Evolutionary conservation across 2,329 filamentous ascomycete genomes (phyloP).

Genomic region (Trichoderma sp.): DNA sequence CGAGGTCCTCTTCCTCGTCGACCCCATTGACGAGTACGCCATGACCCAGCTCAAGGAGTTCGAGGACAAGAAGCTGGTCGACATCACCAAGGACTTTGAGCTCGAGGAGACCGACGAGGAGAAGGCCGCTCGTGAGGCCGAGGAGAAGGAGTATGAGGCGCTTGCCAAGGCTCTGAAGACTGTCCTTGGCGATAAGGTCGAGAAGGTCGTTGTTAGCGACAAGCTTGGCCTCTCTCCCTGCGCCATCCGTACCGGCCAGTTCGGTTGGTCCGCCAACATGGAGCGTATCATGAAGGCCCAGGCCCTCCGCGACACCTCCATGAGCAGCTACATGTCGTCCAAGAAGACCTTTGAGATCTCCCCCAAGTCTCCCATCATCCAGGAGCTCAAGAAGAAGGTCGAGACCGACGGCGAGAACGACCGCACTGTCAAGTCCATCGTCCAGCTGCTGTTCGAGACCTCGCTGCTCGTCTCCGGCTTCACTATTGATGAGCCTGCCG

Average conservation of each 20-base stretch:
- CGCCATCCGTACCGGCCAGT: slow-evolving; percentile 98
- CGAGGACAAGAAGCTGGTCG: slow-evolving; percentile 99
- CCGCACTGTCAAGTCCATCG: slow-evolving; percentile 98
- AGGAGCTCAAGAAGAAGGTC: slow-evolving; percentile 99
- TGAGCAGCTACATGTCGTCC: slow-evolving; percentile 99
- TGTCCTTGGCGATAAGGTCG: slow-evolving; percentile 97
- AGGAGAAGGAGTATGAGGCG: slow-evolving; percentile 97
- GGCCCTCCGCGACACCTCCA: slow-evolving; percentile 98
- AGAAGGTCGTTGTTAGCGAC: slow-evolving; percentile 99
- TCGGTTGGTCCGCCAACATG: slow-evolving; percentile 99
- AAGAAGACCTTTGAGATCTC: slow-evolving; percentile 99
- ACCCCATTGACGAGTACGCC: slow-evolving; percentile 99
- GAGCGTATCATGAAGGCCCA: slow-evolving; percentile 99
- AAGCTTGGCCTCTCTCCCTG: slow-evolving; percentile 93
- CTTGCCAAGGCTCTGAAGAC: slow-evolving; percentile 98
- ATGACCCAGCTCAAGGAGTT: slow-evolving; percentile 99
- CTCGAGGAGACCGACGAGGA: slow-evolving; percentile 99
- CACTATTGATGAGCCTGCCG: slow-evolving; percentile 98
- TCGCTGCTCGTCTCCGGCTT: slow-evolving; percentile 97
- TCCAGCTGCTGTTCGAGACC: slow-evolving; percentile 97
- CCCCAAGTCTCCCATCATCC: slow-evolving; percentile 95
- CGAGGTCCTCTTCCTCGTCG: slow-evolving; percentile 98
- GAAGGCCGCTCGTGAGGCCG: slow-evolving; percentile 90
- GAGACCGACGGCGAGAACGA: slow-evolving; percentile 97
- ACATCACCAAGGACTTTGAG: slow-evolving; percentile 99